Evolutionary conservation across 768 basidiomycete species (phyloP), one percentile per base, ranked within the genome.

Genomic region (Russula virescens): DNA sequence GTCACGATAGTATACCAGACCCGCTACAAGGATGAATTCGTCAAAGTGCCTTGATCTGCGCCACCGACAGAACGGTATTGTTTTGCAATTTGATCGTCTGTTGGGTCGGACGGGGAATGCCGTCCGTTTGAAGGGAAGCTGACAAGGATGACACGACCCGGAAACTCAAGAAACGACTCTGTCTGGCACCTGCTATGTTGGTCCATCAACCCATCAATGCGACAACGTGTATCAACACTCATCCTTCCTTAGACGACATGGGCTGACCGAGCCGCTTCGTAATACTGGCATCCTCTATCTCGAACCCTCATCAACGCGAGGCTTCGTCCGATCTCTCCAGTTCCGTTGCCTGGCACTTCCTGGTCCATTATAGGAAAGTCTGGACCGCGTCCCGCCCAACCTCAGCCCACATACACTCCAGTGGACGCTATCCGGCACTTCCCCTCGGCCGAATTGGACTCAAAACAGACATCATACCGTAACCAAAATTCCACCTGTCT

Each of bases 401-500:
- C 38, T 31, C 38, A 14, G 13, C 38, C 55, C 42, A 49, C 28
- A 58, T 45, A 23, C 51, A 2, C 8, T 55, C 28, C 28, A 35
- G 38, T 40, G 56, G 19, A 3, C 23, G 14, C 46, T 38, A 7
- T 47, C 26, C 31, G 52, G 40, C 43, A n/a, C 21, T 34, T n/a
- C 21, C 8, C n/a, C 47, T 31, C 50, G 43, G 11, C 62, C 19
- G 46, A 50, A 34, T 34, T 19, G 26, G 42, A 46, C 61, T 55
- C 54, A 31, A 55, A 43, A 43, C 35, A 45, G 23, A 55, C 47
- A 34, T 11, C 21, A 57, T 63, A 64, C 53, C 63, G 63, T 64
- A 64, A 64, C 38, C 4, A 38, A 31, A 43, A 26, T 64, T 58
- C 58, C 58, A 64, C 58, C 63, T 64, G 63, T 55, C 47, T n/a